Evolutionary conservation across 2,329 filamentous ascomycete genomes (phyloP), one percentile per base, ranked within the genome.

Genomic region (Aspergillus alliaceus): DNA sequence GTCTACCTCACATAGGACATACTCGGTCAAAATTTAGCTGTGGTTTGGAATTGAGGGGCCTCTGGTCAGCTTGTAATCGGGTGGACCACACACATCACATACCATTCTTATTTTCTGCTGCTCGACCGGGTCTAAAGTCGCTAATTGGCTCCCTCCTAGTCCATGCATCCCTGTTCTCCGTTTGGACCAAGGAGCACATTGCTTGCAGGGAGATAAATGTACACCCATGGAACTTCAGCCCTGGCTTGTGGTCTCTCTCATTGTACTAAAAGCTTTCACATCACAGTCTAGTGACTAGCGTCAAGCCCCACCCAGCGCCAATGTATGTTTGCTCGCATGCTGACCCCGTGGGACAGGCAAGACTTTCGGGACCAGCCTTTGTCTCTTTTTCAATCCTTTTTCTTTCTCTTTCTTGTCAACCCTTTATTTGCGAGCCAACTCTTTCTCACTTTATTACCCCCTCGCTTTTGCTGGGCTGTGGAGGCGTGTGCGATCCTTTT

Each of bases 161-260:
- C 15, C 24, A 27, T 44, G 9, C 40, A 44, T 44, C 24, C 40
- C 40, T 44, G 40, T 44, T 25, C 40, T 44, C 40, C 24, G 24
- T 29, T 29, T 27, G 2, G 24, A n/a, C 40, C 14, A 24, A 44
- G 40, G 40, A 15, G 22, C 1, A 32, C 5, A 48, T 24, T 48
- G 29, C 51, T 46, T 53, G 27, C 31, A 35, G 51, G 12, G 37
- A 47, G 40, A 53, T 47, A 46, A 53, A 31, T 53, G 37, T 53
- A 20, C 35, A 39, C 15, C 25, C 39, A 42, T 22, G 15, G 29
- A 32, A 25, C 35, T 47, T 47, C 22, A 53, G 22, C 51, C 40
- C 40, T 42, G 35, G 24, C 31, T 46, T 53, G 18, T 22, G 44
- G 44, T 11, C 44, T 47, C 12, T 27, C 20, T 44, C 39, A 42